Percentiles rank a stretch among this genome's conserved stretches.
Evolutionary conservation across 371 early-diverging fungal genomes (phyloP).

Genomic region (Rhizopus microsporus): DNA sequence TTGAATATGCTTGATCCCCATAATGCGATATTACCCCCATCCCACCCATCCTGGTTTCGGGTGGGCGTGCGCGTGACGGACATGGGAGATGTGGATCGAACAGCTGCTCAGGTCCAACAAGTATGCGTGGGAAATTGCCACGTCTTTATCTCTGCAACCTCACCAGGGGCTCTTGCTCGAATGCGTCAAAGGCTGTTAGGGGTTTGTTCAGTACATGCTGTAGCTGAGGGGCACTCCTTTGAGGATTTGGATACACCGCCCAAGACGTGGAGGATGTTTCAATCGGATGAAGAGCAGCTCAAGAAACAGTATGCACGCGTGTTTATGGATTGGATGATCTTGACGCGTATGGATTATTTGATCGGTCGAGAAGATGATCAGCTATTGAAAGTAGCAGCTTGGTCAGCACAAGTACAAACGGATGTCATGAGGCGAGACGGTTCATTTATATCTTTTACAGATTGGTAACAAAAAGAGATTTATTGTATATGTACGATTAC

Average conservation of each 20-base stretch:
- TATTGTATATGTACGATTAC: neutral
- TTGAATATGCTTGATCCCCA: constrained; percentile 19
- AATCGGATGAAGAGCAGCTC: constrained; percentile 23
- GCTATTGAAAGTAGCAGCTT: constrained; percentile 41
- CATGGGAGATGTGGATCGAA: constrained; percentile 10
- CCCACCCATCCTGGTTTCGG: constrained; percentile 31
- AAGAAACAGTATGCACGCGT: constrained; percentile 33
- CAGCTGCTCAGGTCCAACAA: neutral
- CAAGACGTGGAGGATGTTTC: constrained; percentile 7
- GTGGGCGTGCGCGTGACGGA: constrained; percentile 34
- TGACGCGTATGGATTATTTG: constrained; percentile 49
- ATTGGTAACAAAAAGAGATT: constrained; percentile 1
- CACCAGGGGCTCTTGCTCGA: neutral
- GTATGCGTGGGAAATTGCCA: constrained; percentile 16
- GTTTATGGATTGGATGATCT: constrained; percentile 47
- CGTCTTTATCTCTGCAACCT: constrained; percentile 29
- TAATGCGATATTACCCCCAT: constrained; percentile 6
- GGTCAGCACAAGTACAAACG: constrained; percentile 49
- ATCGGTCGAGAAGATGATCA: constrained; percentile 31
- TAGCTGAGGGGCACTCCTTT: constrained; percentile 29
- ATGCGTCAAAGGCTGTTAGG: constrained; percentile 1
- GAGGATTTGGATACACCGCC: constrained; percentile 9
- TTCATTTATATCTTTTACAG: neutral
- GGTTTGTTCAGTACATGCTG: constrained; percentile 25
- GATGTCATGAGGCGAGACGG: constrained; percentile 18